Base-by-base conservation (phyloP, 768 basidiomycete genomes). In the Galerina sulciceps region DNA sequence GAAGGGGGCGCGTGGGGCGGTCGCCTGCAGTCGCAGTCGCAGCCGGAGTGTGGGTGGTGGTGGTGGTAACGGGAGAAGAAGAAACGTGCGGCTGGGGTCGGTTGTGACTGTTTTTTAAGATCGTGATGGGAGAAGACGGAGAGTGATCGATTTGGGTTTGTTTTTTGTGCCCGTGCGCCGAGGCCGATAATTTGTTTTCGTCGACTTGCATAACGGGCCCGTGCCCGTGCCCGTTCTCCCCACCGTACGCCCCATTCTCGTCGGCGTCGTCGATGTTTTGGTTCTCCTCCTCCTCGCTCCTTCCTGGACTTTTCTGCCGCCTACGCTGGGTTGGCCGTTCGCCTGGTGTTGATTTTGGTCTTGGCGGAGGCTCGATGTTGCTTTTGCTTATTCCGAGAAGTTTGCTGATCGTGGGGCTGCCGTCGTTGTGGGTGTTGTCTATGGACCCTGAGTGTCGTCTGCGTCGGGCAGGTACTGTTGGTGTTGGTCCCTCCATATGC, bases 261-360 rank as follows among this genome's bases (percentile, higher is more conserved):
- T 70, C 71, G 9, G 70, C 64, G 54, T 48, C 60, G 31, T 68
- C 68, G 56, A 61, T 65, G 38, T 73, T 71, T 26, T 59, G 64
- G 42, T 75, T 76, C 60, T 75, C 70, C 63, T 75, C 70, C 63
- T 75, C 73, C 40, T 73, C 65, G 64, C 71, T 63, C 64, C 75
- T 71, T 6, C 63, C 65, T 8, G 81, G 81, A 64, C 79, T 79
- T 38, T 73, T 78, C 44, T 80, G 77, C 37, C 83, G 76, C 44
- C 80, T 75, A 43, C 78, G 79, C 48, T 74, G 80, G 5, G 75
- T 75, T 1, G 81, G 82, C 3, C 87, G 81, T 64, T 89, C 87
- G 26, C 86, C 80, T 2, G 90, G 89, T 0, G 90, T 88, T 13
- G 88, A 89, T 69, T 91, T 90, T 17, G 90, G 89, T 17, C 90